Conservation (phyloP, 257 asterid species). For the Fraxinus excelsior region DNA sequence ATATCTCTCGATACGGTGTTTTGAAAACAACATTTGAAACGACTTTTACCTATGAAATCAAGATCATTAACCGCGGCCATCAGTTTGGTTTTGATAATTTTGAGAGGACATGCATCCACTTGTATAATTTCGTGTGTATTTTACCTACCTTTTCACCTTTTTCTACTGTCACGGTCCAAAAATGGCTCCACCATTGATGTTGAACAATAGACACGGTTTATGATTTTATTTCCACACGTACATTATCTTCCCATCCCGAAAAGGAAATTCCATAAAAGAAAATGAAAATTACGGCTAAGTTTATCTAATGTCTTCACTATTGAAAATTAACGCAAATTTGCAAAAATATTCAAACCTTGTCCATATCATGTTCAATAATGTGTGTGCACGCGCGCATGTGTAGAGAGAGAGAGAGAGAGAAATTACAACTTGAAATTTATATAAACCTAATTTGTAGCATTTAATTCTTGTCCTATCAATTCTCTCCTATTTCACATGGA, state of each 20-base stretch:
- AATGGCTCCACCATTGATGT: constrained; percentile 54
- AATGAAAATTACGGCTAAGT: neutral
- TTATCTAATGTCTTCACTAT: constrained; percentile 23
- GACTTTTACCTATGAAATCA: constrained; percentile 44
- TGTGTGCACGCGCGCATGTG: neutral
- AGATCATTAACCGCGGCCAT: constrained; percentile 38
- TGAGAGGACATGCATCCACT: constrained; percentile 40
- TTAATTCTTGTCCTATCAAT: constrained; percentile 19
- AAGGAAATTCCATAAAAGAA: neutral
- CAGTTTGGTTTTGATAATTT: constrained; percentile 44
- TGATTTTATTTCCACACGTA: constrained; percentile 37
- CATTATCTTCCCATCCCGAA: constrained; percentile 26
- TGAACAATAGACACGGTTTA: constrained; percentile 32
- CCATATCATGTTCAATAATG: neutral
- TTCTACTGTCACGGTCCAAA: constrained; percentile 38
- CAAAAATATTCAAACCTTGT: constrained; percentile 12
- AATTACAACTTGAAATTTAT: neutral
- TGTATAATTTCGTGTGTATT: constrained; percentile 46
- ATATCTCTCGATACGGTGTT: neutral
- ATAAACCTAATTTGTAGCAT: constrained; percentile 22
- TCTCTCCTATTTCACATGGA: constrained; percentile 27
- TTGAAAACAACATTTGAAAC: constrained; percentile 25
- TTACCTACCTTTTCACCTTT: constrained; percentile 47
- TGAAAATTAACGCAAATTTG: constrained; percentile 10
- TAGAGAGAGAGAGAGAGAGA: too few relatives aligned